Evolutionary conservation across 768 basidiomycete species (phyloP).

Genomic region (Ephemerocybe angulata): DNA sequence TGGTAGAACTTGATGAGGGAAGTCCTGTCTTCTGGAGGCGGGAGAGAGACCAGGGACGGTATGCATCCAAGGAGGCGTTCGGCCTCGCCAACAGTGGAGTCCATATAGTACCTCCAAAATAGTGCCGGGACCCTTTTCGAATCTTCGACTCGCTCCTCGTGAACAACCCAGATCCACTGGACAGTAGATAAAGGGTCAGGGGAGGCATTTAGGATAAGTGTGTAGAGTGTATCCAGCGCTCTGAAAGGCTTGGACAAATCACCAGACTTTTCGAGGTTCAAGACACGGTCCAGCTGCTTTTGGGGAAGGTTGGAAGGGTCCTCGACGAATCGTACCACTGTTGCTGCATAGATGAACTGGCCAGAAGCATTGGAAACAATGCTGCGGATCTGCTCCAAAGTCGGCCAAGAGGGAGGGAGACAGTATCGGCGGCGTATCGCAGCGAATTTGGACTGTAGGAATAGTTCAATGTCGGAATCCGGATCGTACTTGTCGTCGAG

Average conservation of each 20-base stretch:
- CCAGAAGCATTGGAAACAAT: background rate
- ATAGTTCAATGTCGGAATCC: background rate
- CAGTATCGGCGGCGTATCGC: background rate
- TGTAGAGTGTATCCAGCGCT: background rate
- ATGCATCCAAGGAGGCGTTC: background rate
- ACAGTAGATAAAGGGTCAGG: background rate
- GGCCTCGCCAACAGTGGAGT: background rate
- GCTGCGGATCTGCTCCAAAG: background rate
- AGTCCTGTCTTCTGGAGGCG: background rate
- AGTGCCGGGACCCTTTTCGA: no score
- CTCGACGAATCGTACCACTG: background rate
- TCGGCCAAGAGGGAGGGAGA: background rate
- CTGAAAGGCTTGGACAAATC: background rate
- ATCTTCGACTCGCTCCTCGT: background rate
- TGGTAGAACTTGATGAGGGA: background rate
- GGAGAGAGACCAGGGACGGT: background rate
- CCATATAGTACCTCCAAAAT: no score
- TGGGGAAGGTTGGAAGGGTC: background rate
- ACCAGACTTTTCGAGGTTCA: background rate
- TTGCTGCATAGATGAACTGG: background rate
- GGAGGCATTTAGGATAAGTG: background rate
- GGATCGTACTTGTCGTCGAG: background rate
- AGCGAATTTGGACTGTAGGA: background rate
- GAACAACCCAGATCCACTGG: background rate
- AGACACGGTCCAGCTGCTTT: background rate